Conservation (phyloP, 225 moss, liverwort and hornwort species). For the Sphagnum tenellum region DNA sequence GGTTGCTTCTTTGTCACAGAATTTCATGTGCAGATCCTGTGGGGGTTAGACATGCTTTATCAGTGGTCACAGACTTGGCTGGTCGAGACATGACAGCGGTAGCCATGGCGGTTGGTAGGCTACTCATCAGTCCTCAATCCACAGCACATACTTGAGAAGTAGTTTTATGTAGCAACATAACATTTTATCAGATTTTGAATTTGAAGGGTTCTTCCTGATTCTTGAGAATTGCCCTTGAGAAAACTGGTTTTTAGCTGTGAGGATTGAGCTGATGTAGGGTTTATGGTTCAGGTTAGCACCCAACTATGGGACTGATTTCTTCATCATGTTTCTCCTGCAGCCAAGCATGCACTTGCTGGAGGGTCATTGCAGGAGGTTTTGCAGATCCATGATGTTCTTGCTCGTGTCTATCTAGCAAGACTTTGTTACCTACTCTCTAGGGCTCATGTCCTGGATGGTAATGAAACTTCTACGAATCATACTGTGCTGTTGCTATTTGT, state of each 20-base stretch:
- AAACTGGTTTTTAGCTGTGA: too few species aligned
- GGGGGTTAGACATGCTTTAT: constrained; percentile 93
- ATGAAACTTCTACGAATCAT: background rate
- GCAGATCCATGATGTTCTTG: constrained; percentile 93
- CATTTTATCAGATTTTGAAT: too few species aligned
- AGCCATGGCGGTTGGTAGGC: constrained; percentile 93
- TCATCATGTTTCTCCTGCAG: constrained; percentile 39
- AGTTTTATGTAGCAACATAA: too few species aligned
- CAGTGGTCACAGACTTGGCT: constrained; percentile 88
- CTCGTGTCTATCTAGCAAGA: constrained; percentile 92
- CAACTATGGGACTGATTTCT: too few species aligned
- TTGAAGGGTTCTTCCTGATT: too few species aligned
- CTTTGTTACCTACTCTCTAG: constrained; percentile 90
- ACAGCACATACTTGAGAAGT: too few species aligned
- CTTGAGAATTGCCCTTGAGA: too few species aligned
- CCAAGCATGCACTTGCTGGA: constrained; percentile 89
- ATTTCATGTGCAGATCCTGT: constrained; percentile 99
- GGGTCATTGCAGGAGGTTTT: constrained; percentile 97
- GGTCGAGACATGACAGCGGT: constrained; percentile 85
- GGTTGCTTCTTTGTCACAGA: constrained; percentile 31
- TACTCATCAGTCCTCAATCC: too few species aligned
- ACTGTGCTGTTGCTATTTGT: too few species aligned
- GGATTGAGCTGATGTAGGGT: too few species aligned
- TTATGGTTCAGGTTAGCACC: too few species aligned
- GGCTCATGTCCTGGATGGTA: constrained; percentile 92